Base-by-base conservation (phyloP, 805 yeast genomes). In the Torulaspora microellipsoides region DNA sequence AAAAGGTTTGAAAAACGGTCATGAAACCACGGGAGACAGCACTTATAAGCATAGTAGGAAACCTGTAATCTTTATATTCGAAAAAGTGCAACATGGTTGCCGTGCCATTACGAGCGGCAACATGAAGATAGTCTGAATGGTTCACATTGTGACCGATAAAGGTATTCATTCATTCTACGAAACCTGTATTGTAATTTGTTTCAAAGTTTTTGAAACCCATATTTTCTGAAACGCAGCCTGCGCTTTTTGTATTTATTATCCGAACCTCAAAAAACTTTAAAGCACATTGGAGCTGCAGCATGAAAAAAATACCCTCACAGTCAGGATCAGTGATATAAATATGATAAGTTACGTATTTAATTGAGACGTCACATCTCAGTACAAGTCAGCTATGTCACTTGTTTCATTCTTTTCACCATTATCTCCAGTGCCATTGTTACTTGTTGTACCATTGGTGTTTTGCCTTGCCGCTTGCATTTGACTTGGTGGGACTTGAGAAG, bases 371-470 rank as follows among this genome's bases (percentile, higher is more conserved):
- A 17, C 15, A 17, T 31, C 20, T 46, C 36, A 47, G 45, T 47
- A 47, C 1, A 47, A 36, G 33, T 47, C 50, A 27, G 50, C 50
- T 27, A 47, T 36, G 27, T 47, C 45, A 32, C 46, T 43, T 33
- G 45, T 39, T 25, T 28, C 39, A 32, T 37, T 39, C 13, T 32
- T 38, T 20, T 25, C 45, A 15, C 20, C 31, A 15, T 13, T 20
- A 11, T 34, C 31, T 8, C 34, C 46, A 2, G 38, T 11, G 17
- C 35, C 28, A 10, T 31, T 39, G 15, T 34, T 23, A 11, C 25
- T 38, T 20, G 27, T 8, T 7, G 36, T 23, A 11, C 15, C 15
- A 17, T 37, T 7, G n/a, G 34, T 9, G 29, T 13, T 17, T 7
- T 15, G 33, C 27, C 37, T 32, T 32, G 13, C 32, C 9, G 25